Evolutionary conservation across 495 filamentous ascomycete genomes (phyloP).

Genomic region (Podospora sp.): DNA sequence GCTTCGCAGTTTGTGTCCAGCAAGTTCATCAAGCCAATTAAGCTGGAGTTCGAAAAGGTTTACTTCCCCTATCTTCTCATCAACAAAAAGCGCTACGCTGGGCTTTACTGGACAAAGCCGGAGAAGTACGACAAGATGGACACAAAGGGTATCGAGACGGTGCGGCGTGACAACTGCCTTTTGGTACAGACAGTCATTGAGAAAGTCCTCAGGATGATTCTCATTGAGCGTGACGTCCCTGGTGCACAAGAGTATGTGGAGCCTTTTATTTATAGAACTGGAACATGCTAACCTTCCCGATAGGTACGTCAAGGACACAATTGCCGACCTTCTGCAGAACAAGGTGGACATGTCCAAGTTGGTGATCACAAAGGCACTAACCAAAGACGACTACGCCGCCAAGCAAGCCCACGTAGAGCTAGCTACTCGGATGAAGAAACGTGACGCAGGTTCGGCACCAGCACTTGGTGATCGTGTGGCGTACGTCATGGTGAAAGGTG

Average conservation of each 20-base stretch:
- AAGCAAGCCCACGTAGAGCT: slow-evolving; percentile 97
- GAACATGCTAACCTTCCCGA: slow-evolving; percentile 22
- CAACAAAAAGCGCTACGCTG: slow-evolving; percentile 99
- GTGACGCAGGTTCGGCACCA: slow-evolving; percentile 94
- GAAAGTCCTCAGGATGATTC: slow-evolving; percentile 90
- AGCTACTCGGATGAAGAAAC: slow-evolving; percentile 91
- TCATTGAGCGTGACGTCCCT: slow-evolving; percentile 87
- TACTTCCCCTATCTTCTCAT: slow-evolving; percentile 98
- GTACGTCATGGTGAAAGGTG: slow-evolving; percentile 96
- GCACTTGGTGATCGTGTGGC: slow-evolving; percentile 93
- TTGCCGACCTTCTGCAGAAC: slow-evolving; percentile 93
- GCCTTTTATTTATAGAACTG: background rate
- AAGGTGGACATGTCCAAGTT: slow-evolving; percentile 99
- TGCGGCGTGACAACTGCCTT: slow-evolving; percentile 93
- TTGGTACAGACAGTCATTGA: slow-evolving; percentile 97
- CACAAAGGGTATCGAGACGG: slow-evolving; percentile 98
- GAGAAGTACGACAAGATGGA: slow-evolving; percentile 99
- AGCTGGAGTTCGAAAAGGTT: slow-evolving; percentile 99
- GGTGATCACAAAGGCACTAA: slow-evolving; percentile 96
- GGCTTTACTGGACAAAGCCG: slow-evolving; percentile 92
- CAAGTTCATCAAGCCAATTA: slow-evolving; percentile 95
- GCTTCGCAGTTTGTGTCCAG: slow-evolving; percentile 83
- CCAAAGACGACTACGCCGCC: slow-evolving; percentile 76
- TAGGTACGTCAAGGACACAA: slow-evolving; percentile 95
- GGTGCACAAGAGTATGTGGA: slow-evolving; percentile 86